These are phyloP conservation scores for Lasiosphaeria hispida DNA, from an alignment of 495 filamentous ascomycete genomes.

Conservation along the genomic window DNA sequence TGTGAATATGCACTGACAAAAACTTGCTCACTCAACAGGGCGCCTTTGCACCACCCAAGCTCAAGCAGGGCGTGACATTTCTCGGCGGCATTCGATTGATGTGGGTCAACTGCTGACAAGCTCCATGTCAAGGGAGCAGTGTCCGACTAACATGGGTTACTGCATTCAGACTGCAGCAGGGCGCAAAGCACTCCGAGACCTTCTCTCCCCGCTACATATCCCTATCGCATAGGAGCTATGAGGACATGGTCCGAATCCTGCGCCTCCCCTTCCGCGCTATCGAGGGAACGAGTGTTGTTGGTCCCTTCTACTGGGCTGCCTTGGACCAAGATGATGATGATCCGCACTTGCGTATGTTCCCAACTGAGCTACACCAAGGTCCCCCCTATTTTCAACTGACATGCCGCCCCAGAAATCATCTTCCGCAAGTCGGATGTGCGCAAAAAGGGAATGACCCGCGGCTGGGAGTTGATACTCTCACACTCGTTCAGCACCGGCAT, in stretches of 20 bases:
- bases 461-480: conserved; percentile 59
- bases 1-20: not conserved
- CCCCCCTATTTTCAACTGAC: not conserved
- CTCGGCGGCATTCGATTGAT: conserved; percentile 48
- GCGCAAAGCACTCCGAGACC: conserved; percentile 50
- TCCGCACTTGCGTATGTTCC: conserved; percentile 48
- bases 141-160: not conserved
- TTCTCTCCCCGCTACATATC: conserved; percentile 49
- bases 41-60: conserved; percentile 43
- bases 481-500: conserved; percentile 50
- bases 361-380: not conserved
- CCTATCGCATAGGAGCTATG: conserved; percentile 40
- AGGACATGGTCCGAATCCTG: conserved; percentile 40
- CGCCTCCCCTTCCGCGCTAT: conserved; percentile 51
- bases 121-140: not conserved
- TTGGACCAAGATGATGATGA: conserved; percentile 50
- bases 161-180: conserved; percentile 47
- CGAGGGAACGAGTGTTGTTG: conserved; percentile 50
- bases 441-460: conserved; percentile 55
- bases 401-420: conserved; percentile 43
- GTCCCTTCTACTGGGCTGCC: conserved; percentile 56
- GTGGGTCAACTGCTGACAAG: conserved; percentile 32
- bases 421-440: conserved; percentile 57
- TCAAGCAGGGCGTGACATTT: conserved; percentile 41
- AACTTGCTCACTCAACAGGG: conserved; percentile 34